Base-by-base conservation (phyloP, 495 filamentous ascomycete species). In the Endocarpon pusillum region DNA sequence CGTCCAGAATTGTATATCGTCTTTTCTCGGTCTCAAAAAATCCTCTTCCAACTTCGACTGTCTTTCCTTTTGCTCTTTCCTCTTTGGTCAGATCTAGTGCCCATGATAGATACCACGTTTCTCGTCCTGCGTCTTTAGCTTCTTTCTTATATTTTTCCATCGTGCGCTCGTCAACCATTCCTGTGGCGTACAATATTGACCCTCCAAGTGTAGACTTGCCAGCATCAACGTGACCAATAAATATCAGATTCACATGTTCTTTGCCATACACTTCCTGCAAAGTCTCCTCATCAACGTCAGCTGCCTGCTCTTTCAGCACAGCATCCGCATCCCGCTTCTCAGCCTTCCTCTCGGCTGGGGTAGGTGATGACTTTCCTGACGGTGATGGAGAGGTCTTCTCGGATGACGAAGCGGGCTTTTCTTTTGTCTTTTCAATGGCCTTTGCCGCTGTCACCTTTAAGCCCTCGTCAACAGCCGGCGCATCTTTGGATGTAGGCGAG, bases 101-200 rank as follows among this genome's bases (percentile, higher is more conserved):
- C 91, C 86, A 96, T 31, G 86, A 99, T 8, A 94, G 63, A 51
- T 94, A 96, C 91, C 86, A 96, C n/a, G 82, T 81, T 64, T 96
- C 87, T 65, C 86, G 78, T 35, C 89, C 89, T 34, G 85, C 68
- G 10, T 94, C 89, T 62, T 93, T 96, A 17, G 89, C 89, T 44
- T 96, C 89, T 38, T 72, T 71, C 69, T 87, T 94, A 62, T 89
- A 89, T 54, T 99, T 99, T 8, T 99, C 89, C 64, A 99, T 69
- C 14, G 89, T 99, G 45, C 89, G 73, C 57, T 99, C 86, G 48
- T 99, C 91, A 9, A 99, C 89, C 89, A 99, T 99, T 28, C 89
- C 89, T 11, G 89, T 94, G 37, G 69, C 73, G 48, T 89, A 92
- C 3, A 96, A 62, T 36, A 99, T 89, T 28, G 75, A 74, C 29